Evolutionary conservation across 148 eudicot genomes (phyloP).

Genomic region (Vaccinium vitisidaea): DNA sequence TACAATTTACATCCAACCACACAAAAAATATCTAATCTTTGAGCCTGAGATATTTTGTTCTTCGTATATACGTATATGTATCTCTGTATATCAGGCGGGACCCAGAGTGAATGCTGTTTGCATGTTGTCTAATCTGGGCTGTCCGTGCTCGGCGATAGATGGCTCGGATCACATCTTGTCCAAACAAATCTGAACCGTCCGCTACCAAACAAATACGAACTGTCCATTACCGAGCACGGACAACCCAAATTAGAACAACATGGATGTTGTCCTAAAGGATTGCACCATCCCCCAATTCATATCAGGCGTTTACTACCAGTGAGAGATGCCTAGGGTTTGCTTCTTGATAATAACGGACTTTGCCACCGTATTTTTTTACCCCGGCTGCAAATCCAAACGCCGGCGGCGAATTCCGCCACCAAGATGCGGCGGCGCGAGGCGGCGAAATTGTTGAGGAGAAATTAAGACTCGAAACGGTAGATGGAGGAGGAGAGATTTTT

Average conservation of each 20-base stretch:
- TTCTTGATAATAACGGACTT: not conserved
- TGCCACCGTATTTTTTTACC: not conserved
- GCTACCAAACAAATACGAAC: too few species aligned
- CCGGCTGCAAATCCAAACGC: not conserved
- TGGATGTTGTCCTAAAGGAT: too few species aligned
- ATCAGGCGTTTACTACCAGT: not conserved
- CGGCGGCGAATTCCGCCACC: not conserved
- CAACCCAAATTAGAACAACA: too few species aligned
- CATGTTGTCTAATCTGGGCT: too few species aligned
- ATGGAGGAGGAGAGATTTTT: slow-evolving; percentile 31
- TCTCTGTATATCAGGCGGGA: too few species aligned
- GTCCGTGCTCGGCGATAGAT: too few species aligned
- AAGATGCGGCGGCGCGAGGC: not conserved
- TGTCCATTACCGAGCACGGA: too few species aligned
- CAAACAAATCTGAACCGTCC: too few species aligned
- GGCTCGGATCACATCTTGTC: too few species aligned
- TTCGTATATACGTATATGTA: not conserved
- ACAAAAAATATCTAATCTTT: not conserved
- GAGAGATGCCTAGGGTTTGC: not conserved
- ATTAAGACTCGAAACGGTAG: slow-evolving; percentile 12
- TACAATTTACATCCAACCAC: not conserved
- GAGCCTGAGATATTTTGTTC: not conserved
- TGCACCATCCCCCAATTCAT: too few species aligned
- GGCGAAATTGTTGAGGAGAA: not conserved
- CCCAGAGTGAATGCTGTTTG: too few species aligned